Conservation (phyloP, 768 basidiomycete species). For the Sarcodon aspratus region DNA sequence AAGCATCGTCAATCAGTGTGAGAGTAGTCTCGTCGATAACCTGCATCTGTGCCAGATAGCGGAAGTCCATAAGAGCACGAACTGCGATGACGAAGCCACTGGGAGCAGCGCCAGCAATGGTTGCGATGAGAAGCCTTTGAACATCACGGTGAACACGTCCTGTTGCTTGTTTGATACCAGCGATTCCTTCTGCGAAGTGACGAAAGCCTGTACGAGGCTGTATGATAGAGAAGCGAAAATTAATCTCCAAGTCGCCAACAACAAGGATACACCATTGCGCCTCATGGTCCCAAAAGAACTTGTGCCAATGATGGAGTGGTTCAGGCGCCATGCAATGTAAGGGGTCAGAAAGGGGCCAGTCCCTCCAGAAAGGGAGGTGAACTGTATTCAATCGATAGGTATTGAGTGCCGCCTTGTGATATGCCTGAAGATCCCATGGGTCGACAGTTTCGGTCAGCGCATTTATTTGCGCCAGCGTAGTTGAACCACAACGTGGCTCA, state of each 20-base stretch:
- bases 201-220: constrained; percentile 22
- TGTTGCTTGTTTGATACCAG: constrained; percentile 28
- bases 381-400: constrained; percentile 16
- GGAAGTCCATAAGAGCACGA: constrained; percentile 24
- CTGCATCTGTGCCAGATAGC: constrained; percentile 21
- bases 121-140: constrained; percentile 21
- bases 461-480: not conserved
- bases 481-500: not conserved
- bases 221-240: constrained; percentile 25
- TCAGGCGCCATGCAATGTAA: constrained; percentile 19
- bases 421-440: not conserved
- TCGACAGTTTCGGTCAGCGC: not conserved
- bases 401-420: not conserved
- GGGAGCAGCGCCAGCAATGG: constrained; percentile 23
- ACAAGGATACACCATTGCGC: constrained; percentile 24
- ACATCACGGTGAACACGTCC: constrained; percentile 27
- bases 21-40: constrained; percentile 6
- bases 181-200: constrained; percentile 29
- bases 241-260: constrained; percentile 20
- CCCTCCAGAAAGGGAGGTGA: constrained; percentile 23
- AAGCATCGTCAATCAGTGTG: constrained; percentile 3
- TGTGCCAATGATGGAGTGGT: constrained; percentile 27
- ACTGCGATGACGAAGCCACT: constrained; percentile 19
- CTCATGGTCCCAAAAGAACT: constrained; percentile 26
- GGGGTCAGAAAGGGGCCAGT: constrained; percentile 22